A percentile compares a stretch with the other conserved stretches of the same genome.
Evolutionary conservation across 352 stramenopile species (phyloP).

Genomic region (Paralagenidium karlingii): DNA sequence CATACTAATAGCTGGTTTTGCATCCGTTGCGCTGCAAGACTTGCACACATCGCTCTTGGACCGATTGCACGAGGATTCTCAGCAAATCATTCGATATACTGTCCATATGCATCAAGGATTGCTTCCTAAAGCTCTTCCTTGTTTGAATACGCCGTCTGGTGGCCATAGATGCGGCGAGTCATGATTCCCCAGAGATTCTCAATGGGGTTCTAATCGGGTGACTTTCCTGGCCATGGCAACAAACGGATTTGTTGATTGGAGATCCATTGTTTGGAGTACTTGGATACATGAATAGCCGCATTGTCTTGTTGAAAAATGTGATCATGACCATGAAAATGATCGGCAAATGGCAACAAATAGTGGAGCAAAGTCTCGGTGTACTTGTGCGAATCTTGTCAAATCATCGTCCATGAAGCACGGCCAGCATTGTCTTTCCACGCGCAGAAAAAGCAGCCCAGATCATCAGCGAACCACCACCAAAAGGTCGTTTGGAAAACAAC

Average conservation of each 20-base stretch:
- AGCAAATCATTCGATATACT: too few species aligned
- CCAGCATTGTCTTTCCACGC: background rate
- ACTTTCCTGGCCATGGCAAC: constrained; percentile 2
- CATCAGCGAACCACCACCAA: background rate
- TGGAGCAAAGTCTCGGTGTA: background rate
- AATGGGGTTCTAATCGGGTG: constrained; percentile 6
- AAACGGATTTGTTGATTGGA: background rate
- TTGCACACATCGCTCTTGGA: too few species aligned
- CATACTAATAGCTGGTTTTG: too few species aligned
- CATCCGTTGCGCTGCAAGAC: too few species aligned
- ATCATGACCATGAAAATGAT: background rate
- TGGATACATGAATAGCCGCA: background rate
- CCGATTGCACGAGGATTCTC: too few species aligned
- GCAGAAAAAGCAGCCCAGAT: background rate
- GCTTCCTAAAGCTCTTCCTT: too few species aligned
- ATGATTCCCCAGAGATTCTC: constrained; percentile 10
- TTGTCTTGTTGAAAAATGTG: constrained; percentile 8
- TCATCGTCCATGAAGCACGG: too few species aligned
- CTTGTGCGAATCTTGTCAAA: background rate
- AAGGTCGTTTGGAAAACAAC: background rate
- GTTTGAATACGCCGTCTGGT: too few species aligned
- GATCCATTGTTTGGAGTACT: constrained; percentile 1
- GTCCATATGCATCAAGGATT: too few species aligned
- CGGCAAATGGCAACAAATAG: background rate
- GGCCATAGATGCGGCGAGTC: constrained; percentile 3